These are phyloP conservation scores for Schizosaccharomyces octosporus DNA, from an alignment of 805 yeast genomes.

Conservation along the genomic window DNA sequence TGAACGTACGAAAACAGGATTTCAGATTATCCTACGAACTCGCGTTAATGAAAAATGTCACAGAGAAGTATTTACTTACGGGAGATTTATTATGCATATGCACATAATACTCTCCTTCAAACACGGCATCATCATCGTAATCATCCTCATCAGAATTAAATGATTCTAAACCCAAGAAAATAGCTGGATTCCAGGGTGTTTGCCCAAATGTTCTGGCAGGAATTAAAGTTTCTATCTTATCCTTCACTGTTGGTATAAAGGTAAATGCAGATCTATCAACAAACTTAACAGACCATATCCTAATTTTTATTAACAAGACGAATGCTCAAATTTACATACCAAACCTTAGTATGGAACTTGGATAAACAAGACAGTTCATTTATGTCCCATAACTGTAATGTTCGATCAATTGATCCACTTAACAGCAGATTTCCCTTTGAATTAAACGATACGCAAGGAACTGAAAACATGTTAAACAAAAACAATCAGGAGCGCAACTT, in stretches of 20 bases:
- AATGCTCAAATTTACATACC: background rate
- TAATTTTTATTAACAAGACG: background rate
- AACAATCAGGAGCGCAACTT: background rate
- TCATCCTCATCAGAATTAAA: background rate
- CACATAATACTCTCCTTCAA: background rate
- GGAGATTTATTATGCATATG: background rate
- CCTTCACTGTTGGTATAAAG: background rate
- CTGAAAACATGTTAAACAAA: background rate
- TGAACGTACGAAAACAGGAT: background rate
- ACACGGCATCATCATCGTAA: background rate
- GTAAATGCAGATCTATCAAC: background rate
- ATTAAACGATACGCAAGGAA: background rate
- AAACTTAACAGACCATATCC: background rate
- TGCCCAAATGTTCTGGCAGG: background rate
- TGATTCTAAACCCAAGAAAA: background rate
- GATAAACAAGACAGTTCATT: constrained; percentile 22
- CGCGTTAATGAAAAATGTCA: no score
- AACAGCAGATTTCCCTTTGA: constrained; percentile 40
- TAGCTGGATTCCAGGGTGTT: background rate
- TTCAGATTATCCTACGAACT: background rate
- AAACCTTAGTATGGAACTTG: background rate
- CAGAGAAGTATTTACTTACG: background rate
- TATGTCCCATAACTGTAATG: constrained; percentile 78
- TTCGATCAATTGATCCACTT: constrained; percentile 76
- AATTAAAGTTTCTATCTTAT: background rate